These are phyloP conservation scores for Rubia yunnanensis DNA, from an alignment of 257 asterid species.

Conservation along the genomic window DNA sequence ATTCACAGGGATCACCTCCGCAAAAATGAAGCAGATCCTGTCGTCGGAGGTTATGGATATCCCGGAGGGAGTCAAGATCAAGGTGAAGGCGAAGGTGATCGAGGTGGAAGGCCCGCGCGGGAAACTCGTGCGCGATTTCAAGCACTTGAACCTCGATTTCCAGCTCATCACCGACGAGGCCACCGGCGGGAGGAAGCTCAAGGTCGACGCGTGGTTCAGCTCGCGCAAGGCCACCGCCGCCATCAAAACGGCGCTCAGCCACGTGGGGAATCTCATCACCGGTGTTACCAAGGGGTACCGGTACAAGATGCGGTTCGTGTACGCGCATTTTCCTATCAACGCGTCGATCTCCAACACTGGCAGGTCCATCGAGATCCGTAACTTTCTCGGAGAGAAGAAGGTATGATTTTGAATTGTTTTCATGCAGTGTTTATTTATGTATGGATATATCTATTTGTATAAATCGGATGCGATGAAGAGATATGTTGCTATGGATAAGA, in stretches of 20 bases:
- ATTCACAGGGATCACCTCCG: no score
- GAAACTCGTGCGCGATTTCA: conserved; percentile 49
- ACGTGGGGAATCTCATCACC: conserved; percentile 55
- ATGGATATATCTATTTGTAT: no score
- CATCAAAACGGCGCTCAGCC: conserved; percentile 78
- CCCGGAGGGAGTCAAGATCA: conserved; percentile 65
- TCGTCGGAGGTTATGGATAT: conserved; percentile 73
- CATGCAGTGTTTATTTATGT: no score
- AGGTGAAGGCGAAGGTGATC: conserved; percentile 60
- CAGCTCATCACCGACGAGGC: conserved; percentile 58
- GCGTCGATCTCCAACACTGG: conserved; percentile 48
- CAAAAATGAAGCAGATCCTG: conserved; percentile 59
- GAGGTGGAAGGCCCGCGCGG: conserved; percentile 85
- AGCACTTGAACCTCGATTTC: conserved; percentile 73
- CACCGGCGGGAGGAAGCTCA: conserved; percentile 64
- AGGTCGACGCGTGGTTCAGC: conserved; percentile 81
- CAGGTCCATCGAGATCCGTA: conserved; percentile 67
- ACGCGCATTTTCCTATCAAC: conserved; percentile 79
- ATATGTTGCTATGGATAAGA: no score
- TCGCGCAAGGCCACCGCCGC: conserved; percentile 74
- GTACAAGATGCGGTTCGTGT: conserved; percentile 84
- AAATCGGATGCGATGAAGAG: no score
- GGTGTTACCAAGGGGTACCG: conserved; percentile 79
- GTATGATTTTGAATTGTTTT: conserved; percentile 13
- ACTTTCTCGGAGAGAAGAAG: conserved; percentile 87